Conservation (phyloP, 2,329 filamentous ascomycete genomes). For the Neurospora crassa region DNA sequence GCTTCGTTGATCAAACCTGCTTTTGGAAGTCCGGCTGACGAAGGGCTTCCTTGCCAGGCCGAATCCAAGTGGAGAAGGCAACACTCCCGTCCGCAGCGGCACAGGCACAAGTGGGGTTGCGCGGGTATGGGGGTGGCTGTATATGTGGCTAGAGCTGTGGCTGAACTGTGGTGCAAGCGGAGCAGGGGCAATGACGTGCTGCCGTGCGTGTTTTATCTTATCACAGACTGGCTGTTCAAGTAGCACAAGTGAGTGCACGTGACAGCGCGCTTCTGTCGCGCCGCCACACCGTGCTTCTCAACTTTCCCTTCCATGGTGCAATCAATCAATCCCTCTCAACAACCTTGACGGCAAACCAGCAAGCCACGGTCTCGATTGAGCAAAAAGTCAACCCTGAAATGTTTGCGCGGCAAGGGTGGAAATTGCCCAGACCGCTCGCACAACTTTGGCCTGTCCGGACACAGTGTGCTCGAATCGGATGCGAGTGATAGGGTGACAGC, state of each 20-base stretch:
- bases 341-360: slow-evolving; percentile 19
- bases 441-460: not conserved
- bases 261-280: slow-evolving; percentile 6
- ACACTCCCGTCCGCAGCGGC: not conserved
- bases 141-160: not conserved
- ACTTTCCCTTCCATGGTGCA: not conserved
- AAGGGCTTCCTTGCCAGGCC: not conserved
- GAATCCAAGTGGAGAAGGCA: not conserved
- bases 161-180: not conserved
- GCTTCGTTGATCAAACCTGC: not conserved
- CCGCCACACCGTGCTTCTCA: not conserved
- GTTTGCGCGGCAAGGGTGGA: slow-evolving; percentile 26
- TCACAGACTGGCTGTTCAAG: not conserved
- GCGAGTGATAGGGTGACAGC: not conserved
- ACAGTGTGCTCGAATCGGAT: not conserved
- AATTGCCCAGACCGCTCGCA: not conserved
- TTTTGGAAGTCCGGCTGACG: not conserved
- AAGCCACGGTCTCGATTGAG: slow-evolving; percentile 25
- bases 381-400: slow-evolving; percentile 35
- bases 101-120: not conserved
- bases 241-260: slow-evolving; percentile 1
- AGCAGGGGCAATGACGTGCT: not conserved
- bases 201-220: not conserved
- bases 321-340: slow-evolving; percentile 7
- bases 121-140: not conserved